Evolutionary conservation across 441 rosid genomes (phyloP).

Genomic region (Geranium incanum): DNA sequence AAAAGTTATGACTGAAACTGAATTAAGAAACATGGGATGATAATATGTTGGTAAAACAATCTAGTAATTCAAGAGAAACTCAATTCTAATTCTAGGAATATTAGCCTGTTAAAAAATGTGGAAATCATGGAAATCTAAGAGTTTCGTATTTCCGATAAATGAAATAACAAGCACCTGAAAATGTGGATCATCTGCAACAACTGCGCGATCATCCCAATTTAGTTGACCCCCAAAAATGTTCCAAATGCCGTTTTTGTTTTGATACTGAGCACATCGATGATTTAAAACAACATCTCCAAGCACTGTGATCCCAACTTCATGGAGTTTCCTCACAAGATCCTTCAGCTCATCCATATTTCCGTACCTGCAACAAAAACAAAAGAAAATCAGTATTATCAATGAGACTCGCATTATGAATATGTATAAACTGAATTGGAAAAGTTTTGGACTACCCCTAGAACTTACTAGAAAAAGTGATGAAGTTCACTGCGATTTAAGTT

Average conservation of each 20-base stretch:
- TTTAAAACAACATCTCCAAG: slow-evolving; percentile 90
- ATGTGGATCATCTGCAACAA: slow-evolving; percentile 95
- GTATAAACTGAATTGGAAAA: neutral
- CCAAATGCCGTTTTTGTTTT: slow-evolving; percentile 88
- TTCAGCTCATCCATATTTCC: slow-evolving; percentile 79
- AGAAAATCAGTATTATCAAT: slow-evolving; percentile 10
- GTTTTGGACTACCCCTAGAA: neutral
- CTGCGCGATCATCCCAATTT: slow-evolving; percentile 88
- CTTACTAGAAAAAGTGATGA: neutral
- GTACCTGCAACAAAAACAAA: slow-evolving; percentile 43
- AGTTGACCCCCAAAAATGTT: slow-evolving; percentile 90
- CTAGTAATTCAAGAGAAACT: no score
- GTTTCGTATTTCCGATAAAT: neutral
- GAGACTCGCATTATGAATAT: slow-evolving; percentile 3
- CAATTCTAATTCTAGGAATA: no score
- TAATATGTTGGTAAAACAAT: no score
- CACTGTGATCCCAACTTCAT: slow-evolving; percentile 63
- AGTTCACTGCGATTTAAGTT: neutral
- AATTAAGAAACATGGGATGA: neutral
- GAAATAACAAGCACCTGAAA: slow-evolving; percentile 57
- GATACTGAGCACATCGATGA: slow-evolving; percentile 86
- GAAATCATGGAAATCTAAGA: neutral
- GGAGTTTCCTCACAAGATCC: slow-evolving; percentile 60
- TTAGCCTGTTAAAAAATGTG: neutral
- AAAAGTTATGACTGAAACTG: neutral